Evolutionary conservation across 2,329 filamentous ascomycete species (phyloP).

Genomic region (Aspergillus intermedius): DNA sequence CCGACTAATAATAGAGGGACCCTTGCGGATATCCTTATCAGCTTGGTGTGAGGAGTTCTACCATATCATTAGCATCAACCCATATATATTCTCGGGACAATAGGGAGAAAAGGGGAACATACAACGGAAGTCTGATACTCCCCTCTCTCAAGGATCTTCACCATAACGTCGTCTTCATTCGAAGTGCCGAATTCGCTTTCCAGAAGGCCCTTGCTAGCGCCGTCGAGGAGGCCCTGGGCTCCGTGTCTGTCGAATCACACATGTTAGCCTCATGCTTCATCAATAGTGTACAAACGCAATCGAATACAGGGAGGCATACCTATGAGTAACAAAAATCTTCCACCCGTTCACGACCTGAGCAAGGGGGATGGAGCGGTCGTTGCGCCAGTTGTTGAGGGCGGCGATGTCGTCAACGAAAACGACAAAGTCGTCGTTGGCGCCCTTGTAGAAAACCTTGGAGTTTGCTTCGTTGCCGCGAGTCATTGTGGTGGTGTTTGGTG

Average conservation of each 20-base stretch:
- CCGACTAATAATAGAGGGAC: constrained; percentile 11
- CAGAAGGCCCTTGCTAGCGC: constrained; percentile 66
- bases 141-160: constrained; percentile 73
- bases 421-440: constrained; percentile 62
- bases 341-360: constrained; percentile 80
- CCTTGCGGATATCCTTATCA: constrained; percentile 23
- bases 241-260: constrained; percentile 59
- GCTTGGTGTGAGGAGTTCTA: constrained; percentile 27
- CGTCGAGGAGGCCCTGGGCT: constrained; percentile 70
- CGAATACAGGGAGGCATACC: constrained; percentile 52
- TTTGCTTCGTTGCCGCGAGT: constrained; percentile 63
- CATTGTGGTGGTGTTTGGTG: constrained; percentile 43
- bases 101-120: constrained; percentile 22
- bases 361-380: constrained; percentile 70
- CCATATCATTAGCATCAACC: constrained; percentile 5
- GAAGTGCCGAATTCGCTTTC: constrained; percentile 82
- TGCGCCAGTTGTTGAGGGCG: constrained; percentile 72
- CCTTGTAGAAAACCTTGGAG: constrained; percentile 82
- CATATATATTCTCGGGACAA: not conserved
- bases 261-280: not conserved
- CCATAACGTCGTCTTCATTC: constrained; percentile 72
- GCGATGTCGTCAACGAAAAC: constrained; percentile 47
- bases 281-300: not conserved
- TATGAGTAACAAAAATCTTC: constrained; percentile 84
- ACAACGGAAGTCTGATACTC: constrained; percentile 57